Percentiles rank a stretch among this genome's conserved stretches.
Evolutionary conservation across 2,329 filamentous ascomycete genomes (phyloP).

Genomic region (Aaosphaeria pasadenensis): DNA sequence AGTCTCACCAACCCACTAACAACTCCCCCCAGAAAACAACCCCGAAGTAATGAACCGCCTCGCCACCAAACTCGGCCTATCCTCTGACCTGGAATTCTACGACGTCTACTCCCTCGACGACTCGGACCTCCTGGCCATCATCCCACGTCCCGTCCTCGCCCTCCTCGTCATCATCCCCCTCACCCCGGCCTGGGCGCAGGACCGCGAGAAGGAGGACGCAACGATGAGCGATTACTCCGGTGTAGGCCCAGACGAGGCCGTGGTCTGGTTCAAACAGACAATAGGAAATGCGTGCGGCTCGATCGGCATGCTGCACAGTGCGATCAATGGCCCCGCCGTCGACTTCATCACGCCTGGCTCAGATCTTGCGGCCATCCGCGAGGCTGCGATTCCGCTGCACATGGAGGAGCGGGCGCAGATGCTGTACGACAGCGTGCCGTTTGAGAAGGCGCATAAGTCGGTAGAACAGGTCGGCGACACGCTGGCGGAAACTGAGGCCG

Average conservation of each 20-base stretch:
- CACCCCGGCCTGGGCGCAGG: conserved; percentile 34
- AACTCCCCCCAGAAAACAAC: conserved; percentile 46
- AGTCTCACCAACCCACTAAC: conserved; percentile 8
- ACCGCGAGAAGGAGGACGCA: conserved; percentile 38
- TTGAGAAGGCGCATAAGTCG: conserved; percentile 72
- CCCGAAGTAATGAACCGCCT: conserved; percentile 50
- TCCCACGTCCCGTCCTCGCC: conserved; percentile 50
- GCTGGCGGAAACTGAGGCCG: conserved; percentile 65
- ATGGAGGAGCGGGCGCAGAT: conserved; percentile 65
- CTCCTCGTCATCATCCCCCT: conserved; percentile 49
- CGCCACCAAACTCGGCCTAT: conserved; percentile 45
- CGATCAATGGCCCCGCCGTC: conserved; percentile 46
- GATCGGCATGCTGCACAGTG: conserved; percentile 52
- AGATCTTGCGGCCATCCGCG: conserved; percentile 39
- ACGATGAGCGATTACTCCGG: conserved; percentile 40
- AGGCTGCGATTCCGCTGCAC: conserved; percentile 62
- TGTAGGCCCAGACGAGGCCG: conserved; percentile 45
- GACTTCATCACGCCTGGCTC: conserved; percentile 41
- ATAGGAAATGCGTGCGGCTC: conserved; percentile 55
- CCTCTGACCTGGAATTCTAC: conserved; percentile 45
- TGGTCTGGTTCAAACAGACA: conserved; percentile 56
- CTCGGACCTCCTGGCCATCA: conserved; percentile 41
- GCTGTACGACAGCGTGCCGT: conserved; percentile 67
- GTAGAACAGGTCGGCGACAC: conserved; percentile 77
- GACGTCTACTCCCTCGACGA: conserved; percentile 51